A percentile compares a stretch with the other conserved stretches of the same genome.
These are phyloP conservation scores for Scedosporium dehoogii DNA, from an alignment of 2,329 filamentous ascomycete genomes.

Conservation along the genomic window DNA sequence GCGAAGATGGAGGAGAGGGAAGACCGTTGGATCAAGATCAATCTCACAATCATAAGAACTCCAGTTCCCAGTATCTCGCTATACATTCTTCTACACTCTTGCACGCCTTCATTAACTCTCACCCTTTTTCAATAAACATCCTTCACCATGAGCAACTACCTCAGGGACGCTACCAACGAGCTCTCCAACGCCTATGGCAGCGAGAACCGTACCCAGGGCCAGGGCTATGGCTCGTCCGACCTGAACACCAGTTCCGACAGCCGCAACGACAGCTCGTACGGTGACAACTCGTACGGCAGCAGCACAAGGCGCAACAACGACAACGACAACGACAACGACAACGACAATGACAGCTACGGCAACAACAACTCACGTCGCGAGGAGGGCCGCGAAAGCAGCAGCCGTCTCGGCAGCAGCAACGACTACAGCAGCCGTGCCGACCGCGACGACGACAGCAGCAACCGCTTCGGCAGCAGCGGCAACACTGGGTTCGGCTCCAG, in stretches of 20 bases:
- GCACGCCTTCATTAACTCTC: not conserved
- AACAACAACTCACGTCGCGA: not conserved
- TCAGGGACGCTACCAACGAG: slow-evolving; percentile 12
- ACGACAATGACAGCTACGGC: not conserved
- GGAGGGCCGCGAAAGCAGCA: not conserved
- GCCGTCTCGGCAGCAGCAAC: not conserved
- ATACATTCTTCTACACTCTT: too few species aligned
- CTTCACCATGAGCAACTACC: slow-evolving; percentile 15
- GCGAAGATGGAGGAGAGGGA: too few species aligned
- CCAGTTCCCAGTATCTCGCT: too few species aligned
- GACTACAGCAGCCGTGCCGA: not conserved
- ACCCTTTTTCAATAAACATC: not conserved
- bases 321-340: not conserved
- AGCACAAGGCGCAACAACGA: not conserved
- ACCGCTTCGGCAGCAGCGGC: not conserved
- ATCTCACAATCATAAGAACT: too few species aligned
- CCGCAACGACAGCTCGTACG: slow-evolving; percentile 2
- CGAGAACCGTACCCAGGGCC: slow-evolving; percentile 11
- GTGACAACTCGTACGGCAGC: not conserved
- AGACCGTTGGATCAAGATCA: too few species aligned
- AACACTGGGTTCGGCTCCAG: not conserved
- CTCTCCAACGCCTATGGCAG: slow-evolving; percentile 9
- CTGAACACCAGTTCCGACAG: slow-evolving; percentile 1
- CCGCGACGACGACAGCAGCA: not conserved
- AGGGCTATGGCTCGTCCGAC: slow-evolving; percentile 6